These are phyloP conservation scores for Botryotinia narcissicola DNA, from an alignment of 2,329 filamentous ascomycete species.

Conservation along the genomic window DNA sequence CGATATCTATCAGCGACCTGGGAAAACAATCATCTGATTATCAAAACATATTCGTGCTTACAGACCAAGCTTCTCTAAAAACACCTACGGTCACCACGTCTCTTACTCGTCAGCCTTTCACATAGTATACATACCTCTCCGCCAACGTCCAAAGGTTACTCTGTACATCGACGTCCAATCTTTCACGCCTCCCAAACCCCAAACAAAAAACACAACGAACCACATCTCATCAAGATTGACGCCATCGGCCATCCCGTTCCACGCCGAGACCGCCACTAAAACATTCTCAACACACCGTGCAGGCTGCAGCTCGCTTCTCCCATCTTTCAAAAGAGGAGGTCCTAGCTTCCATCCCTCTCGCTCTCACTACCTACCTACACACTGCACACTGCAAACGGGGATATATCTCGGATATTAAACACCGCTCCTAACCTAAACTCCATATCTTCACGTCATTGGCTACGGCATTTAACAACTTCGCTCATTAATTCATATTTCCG, in stretches of 20 bases:
- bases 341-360: conserved; percentile 2
- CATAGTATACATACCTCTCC: not conserved
- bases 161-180: not conserved
- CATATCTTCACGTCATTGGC: not conserved
- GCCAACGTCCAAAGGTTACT: not conserved
- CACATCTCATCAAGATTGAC: not conserved
- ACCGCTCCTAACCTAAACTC: not conserved
- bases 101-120: not conserved
- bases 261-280: not conserved
- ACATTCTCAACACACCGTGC: not conserved
- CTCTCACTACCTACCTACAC: not conserved
- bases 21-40: conserved; percentile 9
- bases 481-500: not conserved
- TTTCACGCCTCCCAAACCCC: not conserved
- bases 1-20: not conserved
- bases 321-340: conserved; percentile 1
- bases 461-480: not conserved
- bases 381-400: not conserved
- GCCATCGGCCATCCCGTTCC: not conserved
- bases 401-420: not conserved
- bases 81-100: not conserved
- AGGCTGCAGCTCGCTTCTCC: conserved; percentile 10
- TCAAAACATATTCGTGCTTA: not conserved
- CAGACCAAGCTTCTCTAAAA: not conserved
- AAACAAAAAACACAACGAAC: not conserved